Evolutionary conservation across 2,329 filamentous ascomycete genomes (phyloP).

Genomic region (Cercospora berteroae): DNA sequence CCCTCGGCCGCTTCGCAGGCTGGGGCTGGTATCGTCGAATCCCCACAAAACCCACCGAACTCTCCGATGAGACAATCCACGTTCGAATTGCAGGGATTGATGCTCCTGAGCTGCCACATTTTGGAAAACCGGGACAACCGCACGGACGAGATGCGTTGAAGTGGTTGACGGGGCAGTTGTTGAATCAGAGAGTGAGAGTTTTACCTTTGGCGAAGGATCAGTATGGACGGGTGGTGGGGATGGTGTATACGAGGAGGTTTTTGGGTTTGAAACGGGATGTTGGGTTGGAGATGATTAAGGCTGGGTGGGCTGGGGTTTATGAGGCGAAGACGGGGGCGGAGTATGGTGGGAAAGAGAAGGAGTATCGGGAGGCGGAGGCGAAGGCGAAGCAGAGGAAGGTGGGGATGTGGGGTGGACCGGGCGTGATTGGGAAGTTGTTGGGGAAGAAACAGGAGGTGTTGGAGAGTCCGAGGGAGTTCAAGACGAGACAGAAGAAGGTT

Average conservation of each 20-base stretch:
- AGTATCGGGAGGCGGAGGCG: slow-evolving; percentile 64
- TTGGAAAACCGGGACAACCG: slow-evolving; percentile 83
- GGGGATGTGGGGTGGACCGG: slow-evolving; percentile 62
- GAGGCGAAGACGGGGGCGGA: slow-evolving; percentile 88
- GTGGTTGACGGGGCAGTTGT: slow-evolving; percentile 74
- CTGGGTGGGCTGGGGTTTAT: slow-evolving; percentile 84
- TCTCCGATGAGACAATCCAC: slow-evolving; percentile 62
- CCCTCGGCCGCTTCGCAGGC: slow-evolving; percentile 79
- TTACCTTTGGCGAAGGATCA: slow-evolving; percentile 83
- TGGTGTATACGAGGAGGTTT: slow-evolving; percentile 59
- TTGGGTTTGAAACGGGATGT: slow-evolving; percentile 74
- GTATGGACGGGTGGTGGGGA: slow-evolving; percentile 86
- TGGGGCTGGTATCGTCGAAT: slow-evolving; percentile 61
- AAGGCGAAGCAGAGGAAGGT: slow-evolving; percentile 42
- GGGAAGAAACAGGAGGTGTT: slow-evolving; percentile 57
- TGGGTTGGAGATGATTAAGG: slow-evolving; percentile 82
- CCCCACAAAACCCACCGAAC: slow-evolving; percentile 18
- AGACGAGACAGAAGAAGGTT: slow-evolving; percentile 56
- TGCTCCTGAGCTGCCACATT: slow-evolving; percentile 89
- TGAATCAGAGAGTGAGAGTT: slow-evolving; percentile 72
- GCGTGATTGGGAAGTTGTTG: slow-evolving; percentile 41
- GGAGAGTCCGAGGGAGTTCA: slow-evolving; percentile 87
- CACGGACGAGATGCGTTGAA: slow-evolving; percentile 74
- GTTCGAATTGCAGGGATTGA: slow-evolving; percentile 89
- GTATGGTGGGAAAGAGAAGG: slow-evolving; percentile 67